Conservation (phyloP, 495 filamentous ascomycete species). For the Hypoxylon lienhwacheense region DNA sequence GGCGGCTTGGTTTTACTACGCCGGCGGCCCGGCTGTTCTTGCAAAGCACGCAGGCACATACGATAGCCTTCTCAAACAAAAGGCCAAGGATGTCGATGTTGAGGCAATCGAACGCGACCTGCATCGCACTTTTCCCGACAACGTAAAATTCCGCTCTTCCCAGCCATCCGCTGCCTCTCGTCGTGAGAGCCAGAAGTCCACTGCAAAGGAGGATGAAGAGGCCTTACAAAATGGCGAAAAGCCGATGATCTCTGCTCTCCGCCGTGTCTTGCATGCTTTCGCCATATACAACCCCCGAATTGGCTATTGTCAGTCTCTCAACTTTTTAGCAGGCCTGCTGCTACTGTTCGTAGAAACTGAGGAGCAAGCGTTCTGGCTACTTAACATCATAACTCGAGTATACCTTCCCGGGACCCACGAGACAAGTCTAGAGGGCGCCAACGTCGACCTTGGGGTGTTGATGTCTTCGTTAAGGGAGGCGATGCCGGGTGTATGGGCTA, state of each 20-base stretch:
- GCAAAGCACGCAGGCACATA: conserved; percentile 75
- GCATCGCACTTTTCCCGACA: conserved; percentile 94
- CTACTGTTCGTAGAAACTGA: conserved; percentile 84
- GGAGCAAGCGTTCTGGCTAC: conserved; percentile 92
- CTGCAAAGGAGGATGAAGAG: conserved; percentile 15
- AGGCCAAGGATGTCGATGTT: conserved; percentile 68
- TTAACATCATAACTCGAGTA: conserved; percentile 84
- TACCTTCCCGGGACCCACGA: conserved; percentile 94
- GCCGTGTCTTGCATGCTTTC: conserved; percentile 86
- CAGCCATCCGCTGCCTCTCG: neutral
- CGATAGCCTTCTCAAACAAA: conserved; percentile 63
- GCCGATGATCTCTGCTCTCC: conserved; percentile 74
- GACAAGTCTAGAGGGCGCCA: conserved; percentile 86
- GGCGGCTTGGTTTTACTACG: conserved; percentile 96
- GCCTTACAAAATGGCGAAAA: conserved; percentile 61
- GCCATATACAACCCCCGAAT: conserved; percentile 84
- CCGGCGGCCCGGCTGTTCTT: conserved; percentile 79
- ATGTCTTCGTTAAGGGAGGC: conserved; percentile 82
- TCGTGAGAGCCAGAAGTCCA: conserved; percentile 40
- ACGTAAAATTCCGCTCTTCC: conserved; percentile 67
- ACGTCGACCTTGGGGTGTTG: conserved; percentile 90
- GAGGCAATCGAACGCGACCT: conserved; percentile 95
- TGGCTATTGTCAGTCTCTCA: conserved; percentile 95
- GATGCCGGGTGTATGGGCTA: conserved; percentile 84
- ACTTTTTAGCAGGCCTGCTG: conserved; percentile 95